Conservation (phyloP, 805 yeast genomes). For the Yarrowia sp. region DNA sequence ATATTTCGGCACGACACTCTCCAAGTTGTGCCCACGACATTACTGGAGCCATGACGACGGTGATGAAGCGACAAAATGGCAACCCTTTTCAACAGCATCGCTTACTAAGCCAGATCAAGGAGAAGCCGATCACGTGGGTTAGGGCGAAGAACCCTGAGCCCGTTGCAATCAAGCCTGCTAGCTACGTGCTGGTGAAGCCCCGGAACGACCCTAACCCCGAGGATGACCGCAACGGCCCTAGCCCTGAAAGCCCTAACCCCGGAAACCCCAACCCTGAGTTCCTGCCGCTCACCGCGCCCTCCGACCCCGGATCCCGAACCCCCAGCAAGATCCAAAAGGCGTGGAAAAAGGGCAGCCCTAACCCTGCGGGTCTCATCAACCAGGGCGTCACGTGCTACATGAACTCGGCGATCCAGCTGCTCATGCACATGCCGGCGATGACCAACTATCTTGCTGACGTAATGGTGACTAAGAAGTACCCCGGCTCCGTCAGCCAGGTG, state of each 20-base stretch:
- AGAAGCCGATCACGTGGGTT: constrained; percentile 46
- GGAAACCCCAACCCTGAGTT: background rate
- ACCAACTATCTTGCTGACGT: constrained; percentile 78
- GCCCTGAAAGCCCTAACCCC: background rate
- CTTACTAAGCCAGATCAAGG: constrained; percentile 1
- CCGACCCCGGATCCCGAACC: constrained; percentile 66
- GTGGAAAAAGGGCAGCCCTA: constrained; percentile 47
- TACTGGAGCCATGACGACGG: background rate
- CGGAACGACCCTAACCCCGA: too few species aligned
- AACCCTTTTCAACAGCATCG: constrained; percentile 27
- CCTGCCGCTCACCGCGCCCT: background rate
- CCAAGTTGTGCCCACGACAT: too few species aligned
- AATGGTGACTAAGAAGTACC: constrained; percentile 45
- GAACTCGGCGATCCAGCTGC: constrained; percentile 89
- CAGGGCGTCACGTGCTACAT: constrained; percentile 97
- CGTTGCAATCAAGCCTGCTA: constrained; percentile 46
- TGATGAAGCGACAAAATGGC: constrained; percentile 5
- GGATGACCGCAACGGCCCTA: constrained; percentile 20
- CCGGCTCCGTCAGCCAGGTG: constrained; percentile 36
- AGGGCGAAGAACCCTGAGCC: constrained; percentile 58
- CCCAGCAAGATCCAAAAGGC: constrained; percentile 58
- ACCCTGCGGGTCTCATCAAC: constrained; percentile 62
- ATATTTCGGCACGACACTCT: too few species aligned
- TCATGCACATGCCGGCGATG: constrained; percentile 87
- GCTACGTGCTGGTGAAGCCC: constrained; percentile 48